Conservation (phyloP, 805 yeast genomes). For the Pachysolen tannophilus region DNA sequence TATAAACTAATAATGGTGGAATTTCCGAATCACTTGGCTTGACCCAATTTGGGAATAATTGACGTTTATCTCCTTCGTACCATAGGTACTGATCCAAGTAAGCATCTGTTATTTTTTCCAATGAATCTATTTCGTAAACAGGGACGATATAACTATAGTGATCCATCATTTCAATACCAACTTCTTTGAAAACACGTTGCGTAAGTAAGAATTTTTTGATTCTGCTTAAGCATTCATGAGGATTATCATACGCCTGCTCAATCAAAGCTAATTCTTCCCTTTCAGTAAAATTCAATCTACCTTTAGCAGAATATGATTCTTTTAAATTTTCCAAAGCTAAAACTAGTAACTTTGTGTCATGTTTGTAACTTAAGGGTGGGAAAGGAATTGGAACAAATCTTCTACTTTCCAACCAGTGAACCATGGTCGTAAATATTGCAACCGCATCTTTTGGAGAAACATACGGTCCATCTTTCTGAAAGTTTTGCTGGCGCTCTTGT, state of each 20-base stretch:
- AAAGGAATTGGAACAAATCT: constrained; percentile 84
- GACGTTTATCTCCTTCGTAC: constrained; percentile 88
- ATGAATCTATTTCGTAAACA: constrained; percentile 80
- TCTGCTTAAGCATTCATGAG: constrained; percentile 84
- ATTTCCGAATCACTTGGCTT: constrained; percentile 93
- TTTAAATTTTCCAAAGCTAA: constrained; percentile 85
- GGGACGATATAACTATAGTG: constrained; percentile 79
- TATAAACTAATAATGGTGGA: constrained; percentile 85
- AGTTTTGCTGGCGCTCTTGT: constrained; percentile 77
- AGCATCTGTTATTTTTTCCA: constrained; percentile 94
- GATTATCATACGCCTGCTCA: constrained; percentile 95
- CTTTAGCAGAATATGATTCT: constrained; percentile 67
- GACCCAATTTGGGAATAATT: constrained; percentile 90
- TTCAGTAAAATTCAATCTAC: constrained; percentile 76
- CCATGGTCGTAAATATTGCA: constrained; percentile 77
- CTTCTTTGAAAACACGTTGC: constrained; percentile 89
- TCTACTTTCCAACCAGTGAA: constrained; percentile 82
- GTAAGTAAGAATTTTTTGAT: constrained; percentile 77
- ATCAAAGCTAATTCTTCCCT: constrained; percentile 89
- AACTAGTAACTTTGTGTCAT: constrained; percentile 84
- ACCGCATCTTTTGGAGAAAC: constrained; percentile 86
- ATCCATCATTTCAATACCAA: constrained; percentile 83
- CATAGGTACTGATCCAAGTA: constrained; percentile 91
- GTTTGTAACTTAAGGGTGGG: constrained; percentile 87
- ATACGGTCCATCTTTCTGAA: constrained; percentile 81